phyloP scores from a whole-genome alignment of 345 rosid genomes.

The Litchi chinensis region DNA sequence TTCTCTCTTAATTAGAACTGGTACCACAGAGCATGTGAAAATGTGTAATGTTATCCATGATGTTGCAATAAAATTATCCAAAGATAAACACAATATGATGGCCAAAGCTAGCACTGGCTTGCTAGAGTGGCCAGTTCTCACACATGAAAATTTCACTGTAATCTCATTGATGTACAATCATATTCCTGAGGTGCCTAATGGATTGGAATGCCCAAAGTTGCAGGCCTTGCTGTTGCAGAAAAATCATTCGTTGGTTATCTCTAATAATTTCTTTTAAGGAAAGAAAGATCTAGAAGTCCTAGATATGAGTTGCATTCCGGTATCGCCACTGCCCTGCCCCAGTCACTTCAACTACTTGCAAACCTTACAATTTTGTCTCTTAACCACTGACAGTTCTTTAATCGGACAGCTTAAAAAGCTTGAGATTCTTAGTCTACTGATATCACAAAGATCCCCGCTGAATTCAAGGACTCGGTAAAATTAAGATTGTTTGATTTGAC shows the following conservation, averaged over 20 bases:
- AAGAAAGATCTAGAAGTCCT: not conserved
- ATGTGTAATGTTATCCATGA: not conserved
- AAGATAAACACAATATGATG: not conserved
- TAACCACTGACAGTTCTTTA: not conserved
- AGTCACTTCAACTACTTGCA: not conserved
- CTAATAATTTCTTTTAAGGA: not conserved
- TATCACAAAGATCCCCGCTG: not conserved
- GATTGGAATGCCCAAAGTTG: slow-evolving; percentile 4
- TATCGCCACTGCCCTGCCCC: not conserved
- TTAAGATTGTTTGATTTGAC: not conserved
- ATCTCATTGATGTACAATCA: not conserved
- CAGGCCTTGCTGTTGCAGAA: not conserved
- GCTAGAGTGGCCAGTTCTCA: not conserved
- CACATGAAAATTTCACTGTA: not conserved
- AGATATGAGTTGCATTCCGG: not conserved
- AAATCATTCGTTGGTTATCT: not conserved
- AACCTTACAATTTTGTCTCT: not conserved
- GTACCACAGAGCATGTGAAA: not conserved
- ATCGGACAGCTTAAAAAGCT: not conserved
- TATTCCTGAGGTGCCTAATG: slow-evolving; percentile 1
- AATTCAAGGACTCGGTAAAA: not conserved
- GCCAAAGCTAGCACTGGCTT: not conserved
- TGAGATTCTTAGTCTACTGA: not conserved
- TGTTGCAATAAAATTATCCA: not conserved
- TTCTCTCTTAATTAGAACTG: not conserved